These are phyloP conservation scores for Blastocystis sp. DNA, from an alignment of 352 stramenopile genomes.

Conservation along the genomic window DNA sequence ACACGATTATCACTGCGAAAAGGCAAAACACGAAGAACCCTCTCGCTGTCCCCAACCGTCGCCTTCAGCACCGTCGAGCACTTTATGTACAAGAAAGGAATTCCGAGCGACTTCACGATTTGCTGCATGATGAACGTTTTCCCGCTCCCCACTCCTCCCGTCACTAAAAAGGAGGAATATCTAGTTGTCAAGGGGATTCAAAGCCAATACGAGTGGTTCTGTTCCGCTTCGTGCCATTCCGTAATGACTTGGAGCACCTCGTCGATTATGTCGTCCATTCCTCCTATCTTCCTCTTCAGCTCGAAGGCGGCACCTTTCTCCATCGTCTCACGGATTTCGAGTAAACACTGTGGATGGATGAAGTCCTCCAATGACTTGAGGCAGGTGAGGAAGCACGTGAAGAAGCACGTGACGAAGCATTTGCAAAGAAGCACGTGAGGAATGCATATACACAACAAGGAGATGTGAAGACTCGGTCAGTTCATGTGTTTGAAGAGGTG, in stretches of 20 bases:
- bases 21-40: neutral
- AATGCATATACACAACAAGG: neutral
- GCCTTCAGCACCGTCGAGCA: constrained; percentile 34
- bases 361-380: no score
- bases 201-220: neutral
- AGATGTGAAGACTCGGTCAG: neutral
- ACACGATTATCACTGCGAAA: constrained; percentile 1
- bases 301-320: no score
- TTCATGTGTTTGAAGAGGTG: no score
- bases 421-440: neutral
- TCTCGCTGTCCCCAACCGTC: constrained; percentile 44
- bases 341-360: no score
- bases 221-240: neutral
- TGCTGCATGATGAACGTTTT: constrained; percentile 27
- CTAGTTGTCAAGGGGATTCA: neutral
- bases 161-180: constrained; percentile 6
- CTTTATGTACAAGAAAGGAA: constrained; percentile 44
- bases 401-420: no score
- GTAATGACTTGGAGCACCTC: neutral
- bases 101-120: constrained; percentile 18
- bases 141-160: constrained; percentile 36
- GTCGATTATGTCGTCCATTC: constrained; percentile 62
- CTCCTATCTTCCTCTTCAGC: constrained; percentile 13
- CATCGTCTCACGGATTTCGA: no score
- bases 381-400: no score